Conservation (phyloP, 2,329 filamentous ascomycete species). For the Albifimbria verrucaria region DNA sequence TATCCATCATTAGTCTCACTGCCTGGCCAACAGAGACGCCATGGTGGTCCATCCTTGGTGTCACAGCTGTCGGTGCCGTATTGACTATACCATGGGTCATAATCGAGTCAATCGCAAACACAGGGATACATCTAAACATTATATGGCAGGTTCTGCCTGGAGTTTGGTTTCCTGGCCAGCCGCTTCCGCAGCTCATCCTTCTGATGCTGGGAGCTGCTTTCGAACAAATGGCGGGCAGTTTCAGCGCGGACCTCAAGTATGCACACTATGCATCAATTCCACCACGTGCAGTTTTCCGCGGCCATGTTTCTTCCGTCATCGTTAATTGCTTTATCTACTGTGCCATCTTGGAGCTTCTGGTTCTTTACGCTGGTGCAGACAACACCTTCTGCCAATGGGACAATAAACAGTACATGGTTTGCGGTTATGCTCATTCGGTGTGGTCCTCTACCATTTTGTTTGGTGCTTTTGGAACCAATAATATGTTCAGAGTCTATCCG, state of each 20-base stretch:
- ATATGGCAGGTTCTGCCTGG: slow-evolving; percentile 23
- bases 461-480: slow-evolving; percentile 21
- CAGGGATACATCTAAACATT: slow-evolving; percentile 27
- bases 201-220: slow-evolving; percentile 19
- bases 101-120: slow-evolving; percentile 38
- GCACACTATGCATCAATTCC: slow-evolving; percentile 27
- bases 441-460: slow-evolving; percentile 18
- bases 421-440: slow-evolving; percentile 17
- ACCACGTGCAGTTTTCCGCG: slow-evolving; percentile 26
- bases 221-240: slow-evolving; percentile 15
- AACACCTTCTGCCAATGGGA: slow-evolving; percentile 28
- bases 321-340: slow-evolving; percentile 35
- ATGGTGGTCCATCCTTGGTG: slow-evolving; percentile 49
- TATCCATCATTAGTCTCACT: slow-evolving; percentile 6
- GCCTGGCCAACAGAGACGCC: slow-evolving; percentile 15
- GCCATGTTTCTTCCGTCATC: slow-evolving; percentile 13
- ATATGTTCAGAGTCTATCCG: slow-evolving; percentile 17
- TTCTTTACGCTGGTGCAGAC: slow-evolving; percentile 9
- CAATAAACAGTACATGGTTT: slow-evolving; percentile 25
- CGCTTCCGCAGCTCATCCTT: slow-evolving; percentile 19
- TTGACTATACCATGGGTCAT: slow-evolving; percentile 45
- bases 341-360: slow-evolving; percentile 8
- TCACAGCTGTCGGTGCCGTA: slow-evolving; percentile 36
- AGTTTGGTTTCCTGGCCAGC: slow-evolving; percentile 20
- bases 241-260: slow-evolving; percentile 24